Evolutionary conservation across 352 stramenopile species (phyloP).

Genomic region (Pythium monospermum): DNA sequence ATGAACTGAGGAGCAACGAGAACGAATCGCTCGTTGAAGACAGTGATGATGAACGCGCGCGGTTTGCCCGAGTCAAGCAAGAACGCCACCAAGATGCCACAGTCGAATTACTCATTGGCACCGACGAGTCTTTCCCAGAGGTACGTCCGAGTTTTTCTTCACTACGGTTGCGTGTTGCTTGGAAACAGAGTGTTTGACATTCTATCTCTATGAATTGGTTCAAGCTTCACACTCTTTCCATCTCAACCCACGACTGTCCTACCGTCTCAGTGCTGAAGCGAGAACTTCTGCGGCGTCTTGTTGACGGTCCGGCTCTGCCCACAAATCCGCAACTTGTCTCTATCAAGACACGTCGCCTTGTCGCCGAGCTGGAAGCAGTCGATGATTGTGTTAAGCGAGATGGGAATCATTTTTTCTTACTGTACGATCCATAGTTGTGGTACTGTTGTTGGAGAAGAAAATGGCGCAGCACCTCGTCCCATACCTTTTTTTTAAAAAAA

Average conservation of each 20-base stretch:
- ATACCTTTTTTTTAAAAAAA: too few relatives aligned
- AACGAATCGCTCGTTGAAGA: too few relatives aligned
- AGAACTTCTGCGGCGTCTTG: conserved; percentile 7
- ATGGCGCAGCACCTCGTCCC: conserved; percentile 20
- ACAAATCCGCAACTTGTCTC: conserved; percentile 18
- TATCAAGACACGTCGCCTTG: conserved; percentile 12
- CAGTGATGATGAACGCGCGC: too few relatives aligned
- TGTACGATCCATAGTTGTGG: conserved; percentile 20
- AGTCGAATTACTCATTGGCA: conserved; percentile 10
- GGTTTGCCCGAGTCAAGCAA: too few relatives aligned
- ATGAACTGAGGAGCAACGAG: too few relatives aligned
- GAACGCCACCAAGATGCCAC: too few relatives aligned
- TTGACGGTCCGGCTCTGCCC: conserved; percentile 12
- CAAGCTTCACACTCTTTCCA: too few relatives aligned
- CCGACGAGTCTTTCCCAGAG: background rate
- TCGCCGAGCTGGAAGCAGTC: conserved; percentile 18
- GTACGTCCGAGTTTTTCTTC: background rate
- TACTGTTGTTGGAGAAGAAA: background rate
- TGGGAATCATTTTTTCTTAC: conserved; percentile 16
- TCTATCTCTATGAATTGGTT: too few relatives aligned
- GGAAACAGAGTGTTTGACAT: too few relatives aligned
- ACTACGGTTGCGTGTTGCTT: too few relatives aligned
- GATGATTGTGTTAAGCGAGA: conserved; percentile 12
- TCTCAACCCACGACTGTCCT: background rate
- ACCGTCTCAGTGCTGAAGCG: conserved; percentile 21